A percentile compares a stretch with the other conserved stretches of the same genome.
These are phyloP conservation scores for Penicillium samsonianum DNA, from an alignment of 495 filamentous ascomycete species.

Conservation along the genomic window DNA sequence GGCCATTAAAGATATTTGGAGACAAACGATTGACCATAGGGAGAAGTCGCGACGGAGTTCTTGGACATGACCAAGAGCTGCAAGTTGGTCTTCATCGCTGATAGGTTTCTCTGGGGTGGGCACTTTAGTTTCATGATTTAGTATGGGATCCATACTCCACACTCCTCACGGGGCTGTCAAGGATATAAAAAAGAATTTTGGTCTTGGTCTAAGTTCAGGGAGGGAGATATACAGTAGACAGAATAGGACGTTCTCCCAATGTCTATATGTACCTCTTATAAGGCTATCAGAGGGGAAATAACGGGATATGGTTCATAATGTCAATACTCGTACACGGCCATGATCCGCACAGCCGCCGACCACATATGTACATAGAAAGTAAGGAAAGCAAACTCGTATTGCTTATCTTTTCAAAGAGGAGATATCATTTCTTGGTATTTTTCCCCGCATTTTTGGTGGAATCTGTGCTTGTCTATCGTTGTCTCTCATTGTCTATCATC, in stretches of 20 bases:
- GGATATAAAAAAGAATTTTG: background rate
- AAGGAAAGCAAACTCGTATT: background rate
- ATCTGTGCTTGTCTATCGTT: too few relatives aligned
- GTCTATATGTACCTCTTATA: background rate
- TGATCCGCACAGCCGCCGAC: background rate
- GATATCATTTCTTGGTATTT: background rate
- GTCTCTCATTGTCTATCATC: background rate
- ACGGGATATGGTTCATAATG: background rate
- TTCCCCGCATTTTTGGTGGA: constrained; percentile 14
- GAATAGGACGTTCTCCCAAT: background rate
- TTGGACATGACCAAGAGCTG: constrained; percentile 29
- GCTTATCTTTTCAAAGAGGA: constrained; percentile 1
- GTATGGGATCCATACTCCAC: constrained; percentile 10
- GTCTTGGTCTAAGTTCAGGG: background rate
- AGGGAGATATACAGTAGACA: background rate
- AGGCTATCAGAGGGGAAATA: background rate
- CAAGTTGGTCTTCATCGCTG: constrained; percentile 29
- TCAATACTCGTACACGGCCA: constrained; percentile 3
- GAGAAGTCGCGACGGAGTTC: constrained; percentile 33
- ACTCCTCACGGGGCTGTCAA: background rate
- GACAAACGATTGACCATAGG: constrained; percentile 29
- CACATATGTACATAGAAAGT: background rate
- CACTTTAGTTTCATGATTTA: constrained; percentile 12
- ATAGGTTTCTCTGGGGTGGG: constrained; percentile 20
- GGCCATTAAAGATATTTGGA: constrained; percentile 37